phyloP scores from a whole-genome alignment of 2,329 filamentous ascomycete genomes.

The Massarina eburnea region DNA sequence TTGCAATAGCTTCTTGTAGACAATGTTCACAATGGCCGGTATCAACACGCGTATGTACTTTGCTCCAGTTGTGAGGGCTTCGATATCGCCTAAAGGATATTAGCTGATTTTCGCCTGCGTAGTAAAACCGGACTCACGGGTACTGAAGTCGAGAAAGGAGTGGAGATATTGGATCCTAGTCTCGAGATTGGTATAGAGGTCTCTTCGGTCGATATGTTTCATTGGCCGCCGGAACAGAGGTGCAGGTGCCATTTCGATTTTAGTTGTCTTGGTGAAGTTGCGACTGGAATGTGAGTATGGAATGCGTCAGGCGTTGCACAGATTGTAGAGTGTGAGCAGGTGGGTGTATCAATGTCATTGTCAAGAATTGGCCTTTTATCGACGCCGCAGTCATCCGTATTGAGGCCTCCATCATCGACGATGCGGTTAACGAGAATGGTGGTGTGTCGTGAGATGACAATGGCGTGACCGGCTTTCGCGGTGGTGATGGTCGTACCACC shows the following conservation, averaged over 20 bases:
- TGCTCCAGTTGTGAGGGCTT: constrained; percentile 66
- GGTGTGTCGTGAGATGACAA: constrained; percentile 9
- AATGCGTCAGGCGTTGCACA: not conserved
- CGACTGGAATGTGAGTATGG: not conserved
- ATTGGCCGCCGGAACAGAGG: constrained; percentile 34
- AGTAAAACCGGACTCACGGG: constrained; percentile 53
- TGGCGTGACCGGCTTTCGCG: constrained; percentile 5
- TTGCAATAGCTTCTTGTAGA: constrained; percentile 78
- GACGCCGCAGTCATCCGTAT: not conserved
- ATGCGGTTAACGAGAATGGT: not conserved
- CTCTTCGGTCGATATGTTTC: constrained; percentile 68
- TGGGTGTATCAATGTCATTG: not conserved
- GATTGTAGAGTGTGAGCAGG: not conserved
- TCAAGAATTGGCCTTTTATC: not conserved
- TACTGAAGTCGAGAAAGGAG: constrained; percentile 73
- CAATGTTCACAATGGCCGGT: constrained; percentile 79
- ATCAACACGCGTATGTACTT: constrained; percentile 83
- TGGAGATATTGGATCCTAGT: constrained; percentile 72
- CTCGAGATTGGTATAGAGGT: constrained; percentile 71
- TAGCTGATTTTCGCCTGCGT: not conserved
- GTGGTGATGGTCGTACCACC: constrained; percentile 7
- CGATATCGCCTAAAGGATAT: constrained; percentile 60
- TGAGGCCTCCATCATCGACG: not conserved
- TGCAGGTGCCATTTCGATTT: constrained; percentile 26
- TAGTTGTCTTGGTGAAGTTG: not conserved